phyloP scores from a whole-genome alignment of 495 filamentous ascomycete genomes.

The Chaetomium cochliodes region DNA sequence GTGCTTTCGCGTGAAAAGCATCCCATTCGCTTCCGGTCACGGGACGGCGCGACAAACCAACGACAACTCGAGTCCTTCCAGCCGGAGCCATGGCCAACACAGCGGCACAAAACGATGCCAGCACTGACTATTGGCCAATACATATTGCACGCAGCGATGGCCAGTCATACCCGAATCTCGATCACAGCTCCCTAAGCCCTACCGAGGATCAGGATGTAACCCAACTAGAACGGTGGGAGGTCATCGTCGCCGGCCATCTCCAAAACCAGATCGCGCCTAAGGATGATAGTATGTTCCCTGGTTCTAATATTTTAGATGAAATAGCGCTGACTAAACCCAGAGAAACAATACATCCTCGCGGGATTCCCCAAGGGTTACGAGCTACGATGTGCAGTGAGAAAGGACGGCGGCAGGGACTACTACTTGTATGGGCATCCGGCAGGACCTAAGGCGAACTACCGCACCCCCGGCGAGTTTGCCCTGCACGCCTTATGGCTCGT shows the following conservation, averaged over 20 bases:
- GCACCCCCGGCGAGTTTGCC: slow-evolving; percentile 45
- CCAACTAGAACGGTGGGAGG: slow-evolving; percentile 37
- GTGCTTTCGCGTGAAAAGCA: background rate
- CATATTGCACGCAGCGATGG: slow-evolving; percentile 36
- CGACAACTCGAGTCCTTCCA: background rate
- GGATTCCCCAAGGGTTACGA: slow-evolving; percentile 36
- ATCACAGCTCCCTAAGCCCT: slow-evolving; percentile 28
- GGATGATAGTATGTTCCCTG: slow-evolving; percentile 29
- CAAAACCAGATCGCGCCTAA: slow-evolving; percentile 27
- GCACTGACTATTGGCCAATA: slow-evolving; percentile 30
- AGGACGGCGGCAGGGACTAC: slow-evolving; percentile 37
- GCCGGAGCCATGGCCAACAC: slow-evolving; percentile 16
- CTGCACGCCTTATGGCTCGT: slow-evolving; percentile 43
- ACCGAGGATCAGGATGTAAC: slow-evolving; percentile 31
- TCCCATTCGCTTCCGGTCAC: background rate
- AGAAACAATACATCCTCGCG: slow-evolving; percentile 35
- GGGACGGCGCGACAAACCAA: background rate
- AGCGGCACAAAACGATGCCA: slow-evolving; percentile 20
- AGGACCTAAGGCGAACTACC: slow-evolving; percentile 36
- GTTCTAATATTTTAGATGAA: background rate
- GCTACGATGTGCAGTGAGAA: slow-evolving; percentile 31
- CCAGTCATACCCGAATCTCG: slow-evolving; percentile 26
- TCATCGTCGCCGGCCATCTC: slow-evolving; percentile 36
- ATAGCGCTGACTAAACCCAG: slow-evolving; percentile 22
- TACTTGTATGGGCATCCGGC: slow-evolving; percentile 47